A percentile compares a stretch with the other conserved stretches of the same genome.
These are phyloP conservation scores for Chytriomyces sp. DNA, from an alignment of 192 early-diverging fungal genomes.

Conservation along the genomic window DNA sequence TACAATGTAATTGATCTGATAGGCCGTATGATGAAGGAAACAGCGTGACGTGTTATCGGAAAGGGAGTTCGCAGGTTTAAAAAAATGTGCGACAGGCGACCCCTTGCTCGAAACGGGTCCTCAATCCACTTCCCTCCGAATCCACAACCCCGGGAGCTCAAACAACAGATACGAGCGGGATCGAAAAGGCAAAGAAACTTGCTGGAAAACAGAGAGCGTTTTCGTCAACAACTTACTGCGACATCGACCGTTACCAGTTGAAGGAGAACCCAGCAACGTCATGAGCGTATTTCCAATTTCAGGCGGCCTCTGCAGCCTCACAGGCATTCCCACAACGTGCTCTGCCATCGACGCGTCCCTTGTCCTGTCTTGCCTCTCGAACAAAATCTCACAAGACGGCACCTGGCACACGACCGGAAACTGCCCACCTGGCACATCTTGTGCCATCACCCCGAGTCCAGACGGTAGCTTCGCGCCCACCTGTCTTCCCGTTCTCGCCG, in stretches of 20 bases:
- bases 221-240: no score
- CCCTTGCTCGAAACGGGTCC: neutral
- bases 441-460: neutral
- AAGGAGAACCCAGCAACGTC: no score
- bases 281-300: neutral
- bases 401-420: neutral
- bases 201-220: no score
- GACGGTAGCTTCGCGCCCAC: neutral
- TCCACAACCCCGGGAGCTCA: neutral
- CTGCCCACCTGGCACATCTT: neutral
- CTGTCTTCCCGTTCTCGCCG: neutral
- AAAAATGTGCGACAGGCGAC: neutral
- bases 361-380: neutral
- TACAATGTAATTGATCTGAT: no score
- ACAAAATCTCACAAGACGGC: neutral
- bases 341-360: neutral
- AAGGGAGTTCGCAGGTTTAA: neutral
- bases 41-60: neutral
- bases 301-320: neutral
- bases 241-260: no score
- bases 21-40: no score
- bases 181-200: no score
- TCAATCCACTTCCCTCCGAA: neutral
- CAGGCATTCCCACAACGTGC: neutral
- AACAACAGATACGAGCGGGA: no score